phyloP scores from a whole-genome alignment of 2,329 filamentous ascomycete genomes.

The Microsporum ferrugineum region DNA sequence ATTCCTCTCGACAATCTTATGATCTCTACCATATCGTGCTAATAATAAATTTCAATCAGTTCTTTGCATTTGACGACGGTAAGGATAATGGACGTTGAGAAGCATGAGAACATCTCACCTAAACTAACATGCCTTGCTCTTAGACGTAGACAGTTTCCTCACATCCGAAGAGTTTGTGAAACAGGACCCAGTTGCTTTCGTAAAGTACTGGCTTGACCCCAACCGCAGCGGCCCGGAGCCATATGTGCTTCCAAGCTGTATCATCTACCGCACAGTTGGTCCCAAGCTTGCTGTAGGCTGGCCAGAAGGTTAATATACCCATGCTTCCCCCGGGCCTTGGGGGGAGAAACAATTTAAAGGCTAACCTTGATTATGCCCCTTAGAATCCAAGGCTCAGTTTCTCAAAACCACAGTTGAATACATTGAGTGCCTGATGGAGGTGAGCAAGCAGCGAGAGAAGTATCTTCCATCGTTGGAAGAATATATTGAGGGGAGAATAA shows the following conservation, averaged over 20 bases:
- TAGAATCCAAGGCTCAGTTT: constrained; percentile 8
- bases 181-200: constrained; percentile 6
- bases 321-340: neutral
- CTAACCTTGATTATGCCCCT: neutral
- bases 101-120: neutral
- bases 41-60: neutral
- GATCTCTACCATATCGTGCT: neutral
- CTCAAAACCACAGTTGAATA: constrained; percentile 9
- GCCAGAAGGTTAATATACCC: constrained; percentile 5
- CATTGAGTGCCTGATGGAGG: constrained; percentile 6
- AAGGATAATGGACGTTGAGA: neutral
- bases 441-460: constrained; percentile 10
- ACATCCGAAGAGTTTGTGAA: constrained; percentile 8
- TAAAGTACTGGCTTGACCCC: constrained; percentile 9
- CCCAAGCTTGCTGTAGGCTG: constrained; percentile 8
- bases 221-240: constrained; percentile 10
- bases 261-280: constrained; percentile 10
- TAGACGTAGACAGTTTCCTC: constrained; percentile 10
- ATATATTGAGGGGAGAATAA: constrained; percentile 10
- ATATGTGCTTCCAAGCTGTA: constrained; percentile 9
- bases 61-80: constrained; percentile 12
- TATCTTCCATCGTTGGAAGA: constrained; percentile 9
- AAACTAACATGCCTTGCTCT: neutral
- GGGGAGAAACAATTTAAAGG: neutral
- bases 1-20: neutral